These are phyloP conservation scores for Tolypocladium nubicola DNA, from an alignment of 2,329 filamentous ascomycete species.

Conservation along the genomic window DNA sequence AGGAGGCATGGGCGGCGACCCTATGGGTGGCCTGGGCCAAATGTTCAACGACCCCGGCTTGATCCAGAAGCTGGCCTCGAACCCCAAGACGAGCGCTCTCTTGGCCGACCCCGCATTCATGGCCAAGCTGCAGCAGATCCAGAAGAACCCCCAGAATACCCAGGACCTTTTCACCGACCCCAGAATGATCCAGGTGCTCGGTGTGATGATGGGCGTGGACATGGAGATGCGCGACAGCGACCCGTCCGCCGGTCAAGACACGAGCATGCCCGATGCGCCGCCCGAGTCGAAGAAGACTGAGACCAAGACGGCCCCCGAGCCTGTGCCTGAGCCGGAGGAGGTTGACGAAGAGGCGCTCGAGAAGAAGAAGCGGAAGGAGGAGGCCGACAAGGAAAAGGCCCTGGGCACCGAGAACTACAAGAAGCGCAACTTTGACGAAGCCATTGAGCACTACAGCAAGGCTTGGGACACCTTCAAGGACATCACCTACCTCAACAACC, in stretches of 20 bases:
- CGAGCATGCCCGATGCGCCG: slow-evolving; percentile 64
- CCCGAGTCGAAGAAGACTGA: slow-evolving; percentile 28
- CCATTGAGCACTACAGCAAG: slow-evolving; percentile 87
- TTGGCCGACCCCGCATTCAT: slow-evolving; percentile 83
- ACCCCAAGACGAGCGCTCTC: slow-evolving; percentile 81
- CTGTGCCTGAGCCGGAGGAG: slow-evolving; percentile 49
- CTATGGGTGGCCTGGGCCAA: slow-evolving; percentile 66
- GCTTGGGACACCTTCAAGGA: slow-evolving; percentile 94
- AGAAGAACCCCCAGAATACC: slow-evolving; percentile 69
- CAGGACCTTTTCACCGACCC: slow-evolving; percentile 80
- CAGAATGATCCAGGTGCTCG: slow-evolving; percentile 86
- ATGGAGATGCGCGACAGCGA: slow-evolving; percentile 48
- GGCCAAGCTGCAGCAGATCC: slow-evolving; percentile 72
- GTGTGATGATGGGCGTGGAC: slow-evolving; percentile 86
- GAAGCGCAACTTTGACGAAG: slow-evolving; percentile 92
- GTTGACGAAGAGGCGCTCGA: slow-evolving; percentile 75
- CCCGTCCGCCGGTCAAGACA: slow-evolving; percentile 39
- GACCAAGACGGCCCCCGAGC: slow-evolving; percentile 46
- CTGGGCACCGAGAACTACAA: slow-evolving; percentile 94
- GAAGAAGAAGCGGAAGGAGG: slow-evolving; percentile 84
- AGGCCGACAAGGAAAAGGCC: slow-evolving; percentile 89
- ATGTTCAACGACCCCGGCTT: slow-evolving; percentile 94
- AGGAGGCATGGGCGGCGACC: slow-evolving; percentile 42
- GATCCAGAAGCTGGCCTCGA: slow-evolving; percentile 79
- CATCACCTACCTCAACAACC: slow-evolving; percentile 95